Evolutionary conservation across 2,329 filamentous ascomycete genomes (phyloP).

Genomic region (Penicillium crustosum): DNA sequence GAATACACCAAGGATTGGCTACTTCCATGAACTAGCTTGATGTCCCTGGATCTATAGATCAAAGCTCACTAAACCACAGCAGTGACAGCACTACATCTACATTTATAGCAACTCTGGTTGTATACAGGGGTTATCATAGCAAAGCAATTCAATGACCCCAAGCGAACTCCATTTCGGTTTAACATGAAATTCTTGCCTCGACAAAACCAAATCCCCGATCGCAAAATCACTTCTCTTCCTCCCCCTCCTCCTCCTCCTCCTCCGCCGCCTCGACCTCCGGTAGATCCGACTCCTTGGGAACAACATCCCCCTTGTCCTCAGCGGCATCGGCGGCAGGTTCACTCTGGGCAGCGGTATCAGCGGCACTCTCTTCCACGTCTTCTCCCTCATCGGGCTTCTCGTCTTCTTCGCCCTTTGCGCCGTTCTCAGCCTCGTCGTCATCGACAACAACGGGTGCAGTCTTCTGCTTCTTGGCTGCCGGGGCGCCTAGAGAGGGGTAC

Average conservation of each 20-base stretch:
- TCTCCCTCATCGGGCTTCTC: constrained; percentile 21
- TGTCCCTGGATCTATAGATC: not conserved
- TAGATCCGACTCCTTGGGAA: constrained; percentile 31
- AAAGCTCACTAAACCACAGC: not conserved
- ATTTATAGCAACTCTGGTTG: not conserved
- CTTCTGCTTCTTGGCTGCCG: constrained; percentile 36
- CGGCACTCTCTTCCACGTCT: constrained; percentile 26
- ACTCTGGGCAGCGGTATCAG: constrained; percentile 35
- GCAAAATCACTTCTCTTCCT: constrained; percentile 18
- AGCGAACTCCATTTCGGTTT: not conserved
- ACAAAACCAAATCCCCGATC: not conserved
- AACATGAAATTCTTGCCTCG: not conserved
- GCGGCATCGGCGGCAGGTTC: constrained; percentile 36
- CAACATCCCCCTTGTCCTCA: constrained; percentile 33
- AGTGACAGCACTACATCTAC: not conserved
- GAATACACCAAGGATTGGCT: not conserved
- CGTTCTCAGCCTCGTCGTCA: constrained; percentile 22
- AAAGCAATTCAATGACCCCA: not conserved
- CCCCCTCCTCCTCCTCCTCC: constrained; percentile 35
- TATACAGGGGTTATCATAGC: not conserved
- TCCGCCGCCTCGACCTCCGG: constrained; percentile 37
- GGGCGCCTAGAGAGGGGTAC: constrained; percentile 19
- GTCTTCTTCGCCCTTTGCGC: constrained; percentile 21
- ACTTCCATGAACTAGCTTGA: not conserved
- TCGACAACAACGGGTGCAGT: constrained; percentile 26